phyloP scores from a whole-genome alignment of 768 basidiomycete genomes.

The Suillus subalutaceus region DNA sequence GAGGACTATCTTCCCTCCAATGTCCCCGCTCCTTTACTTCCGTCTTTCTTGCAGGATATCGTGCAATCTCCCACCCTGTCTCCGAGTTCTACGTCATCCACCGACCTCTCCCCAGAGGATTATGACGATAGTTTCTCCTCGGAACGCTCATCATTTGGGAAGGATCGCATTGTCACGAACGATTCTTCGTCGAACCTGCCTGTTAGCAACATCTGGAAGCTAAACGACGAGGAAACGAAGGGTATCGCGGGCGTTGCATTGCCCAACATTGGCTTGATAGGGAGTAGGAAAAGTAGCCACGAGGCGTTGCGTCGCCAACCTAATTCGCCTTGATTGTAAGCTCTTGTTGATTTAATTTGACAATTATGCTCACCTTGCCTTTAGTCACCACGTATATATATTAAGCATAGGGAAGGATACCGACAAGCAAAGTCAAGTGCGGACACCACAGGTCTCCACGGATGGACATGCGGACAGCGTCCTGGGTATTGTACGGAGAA shows the following conservation, averaged over 20 bases:
- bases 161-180: slow-evolving; percentile 29
- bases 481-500: slow-evolving; percentile 24
- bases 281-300: slow-evolving; percentile 43
- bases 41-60: slow-evolving; percentile 77
- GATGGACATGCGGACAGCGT: slow-evolving; percentile 13
- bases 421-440: background rate
- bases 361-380: background rate
- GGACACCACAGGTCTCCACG: background rate
- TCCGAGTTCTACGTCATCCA: slow-evolving; percentile 64
- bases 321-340: slow-evolving; percentile 24
- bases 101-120: slow-evolving; percentile 68
- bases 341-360: background rate
- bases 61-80: slow-evolving; percentile 70
- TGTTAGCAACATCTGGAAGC: slow-evolving; percentile 64
- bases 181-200: slow-evolving; percentile 35
- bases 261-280: slow-evolving; percentile 41
- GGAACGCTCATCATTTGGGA: slow-evolving; percentile 27
- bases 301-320: slow-evolving; percentile 36
- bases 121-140: slow-evolving; percentile 40
- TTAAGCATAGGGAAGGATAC: slow-evolving; percentile 8
- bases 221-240: slow-evolving; percentile 73
- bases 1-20: slow-evolving; percentile 25
- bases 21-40: slow-evolving; percentile 58
- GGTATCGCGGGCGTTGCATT: slow-evolving; percentile 53
- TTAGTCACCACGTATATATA: slow-evolving; percentile 1